These are phyloP conservation scores for Phytophthora macrochlamydospora DNA, from an alignment of 352 stramenopile genomes.

Conservation along the genomic window DNA sequence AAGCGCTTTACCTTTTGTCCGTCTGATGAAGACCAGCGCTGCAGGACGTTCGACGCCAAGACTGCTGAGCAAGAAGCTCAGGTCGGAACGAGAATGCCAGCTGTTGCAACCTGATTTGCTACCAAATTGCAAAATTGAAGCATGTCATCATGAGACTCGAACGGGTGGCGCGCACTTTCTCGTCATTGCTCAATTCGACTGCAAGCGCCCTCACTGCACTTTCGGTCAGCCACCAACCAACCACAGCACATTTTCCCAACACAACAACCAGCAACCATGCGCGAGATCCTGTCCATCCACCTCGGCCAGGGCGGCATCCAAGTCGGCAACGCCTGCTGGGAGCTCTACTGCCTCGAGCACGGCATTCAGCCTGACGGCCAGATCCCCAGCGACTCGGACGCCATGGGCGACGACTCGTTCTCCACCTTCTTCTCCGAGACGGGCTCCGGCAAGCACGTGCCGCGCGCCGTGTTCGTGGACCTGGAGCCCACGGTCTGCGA, in stretches of 20 bases:
- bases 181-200: constrained; percentile 25
- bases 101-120: too few relatives aligned
- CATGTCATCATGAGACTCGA: too few relatives aligned
- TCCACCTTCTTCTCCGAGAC: constrained; percentile 92
- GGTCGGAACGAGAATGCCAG: too few relatives aligned
- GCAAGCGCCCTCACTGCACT: constrained; percentile 4
- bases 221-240: constrained; percentile 4
- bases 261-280: constrained; percentile 54
- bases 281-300: constrained; percentile 97
- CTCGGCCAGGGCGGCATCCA: constrained; percentile 93
- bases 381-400: constrained; percentile 54
- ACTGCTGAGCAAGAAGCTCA: not conserved
- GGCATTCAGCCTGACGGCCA: constrained; percentile 93
- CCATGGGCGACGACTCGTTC: constrained; percentile 49
- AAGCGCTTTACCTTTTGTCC: too few relatives aligned
- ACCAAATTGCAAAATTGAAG: too few relatives aligned
- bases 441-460: constrained; percentile 65
- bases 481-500: constrained; percentile 98
- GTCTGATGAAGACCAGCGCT: not conserved
- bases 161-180: not conserved
- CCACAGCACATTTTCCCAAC: not conserved
- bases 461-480: constrained; percentile 94
- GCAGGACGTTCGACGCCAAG: not conserved
- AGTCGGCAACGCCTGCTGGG: constrained; percentile 90
- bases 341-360: constrained; percentile 93